Evolutionary conservation across 2,329 filamentous ascomycete species (phyloP), one percentile per base, ranked within the genome.

Genomic region (Aschersonia sp.): DNA sequence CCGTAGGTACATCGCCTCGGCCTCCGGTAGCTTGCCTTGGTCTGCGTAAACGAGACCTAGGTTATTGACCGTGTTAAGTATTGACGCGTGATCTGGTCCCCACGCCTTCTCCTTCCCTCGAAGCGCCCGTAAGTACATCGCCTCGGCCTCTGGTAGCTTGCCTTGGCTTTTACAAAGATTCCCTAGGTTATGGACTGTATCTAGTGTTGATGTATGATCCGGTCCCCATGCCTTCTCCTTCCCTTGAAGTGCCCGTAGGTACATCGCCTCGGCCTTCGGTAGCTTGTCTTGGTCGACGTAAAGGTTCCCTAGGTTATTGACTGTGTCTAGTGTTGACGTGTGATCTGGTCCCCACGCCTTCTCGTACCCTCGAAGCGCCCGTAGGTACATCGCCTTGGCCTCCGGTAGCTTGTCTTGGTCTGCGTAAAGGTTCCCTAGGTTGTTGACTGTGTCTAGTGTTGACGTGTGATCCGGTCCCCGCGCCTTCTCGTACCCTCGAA

Each of bases 71-170:
- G 42, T 46, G 33, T 46, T 12, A 4, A 49, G 37, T 31, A 43
- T 43, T 22, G 42, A 10, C 33, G 30, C 14, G 30, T 46, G 14
- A 35, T 40, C 44, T 14, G 49, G 47, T 45, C 55, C 53, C 31
- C 49, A 29, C 43, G 44, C 50, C 51, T 54, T 50, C 47, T 58
- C 49, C 44, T 52, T 53, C n/a, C 52, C 53, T 45, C 39, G 6
- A 30, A 57, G 45, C 8, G 50, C 55, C 45, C 49, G 50, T 48
- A 49, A 45, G 45, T 52, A 54, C 47, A 58, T 56, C 43, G 46
- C 42, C 52, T 60, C 54, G 7, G 59, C 57, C 45, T 59, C 54
- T 5, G 41, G 50, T 4, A 56, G 50, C 49, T 54, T 56, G 43
- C 52, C 55, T 47, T 59, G 55, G 5, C 50, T 22, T 0, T 0